Evolutionary conservation across 805 yeast species (phyloP).

Genomic region (Saturnispora quitensis): DNA sequence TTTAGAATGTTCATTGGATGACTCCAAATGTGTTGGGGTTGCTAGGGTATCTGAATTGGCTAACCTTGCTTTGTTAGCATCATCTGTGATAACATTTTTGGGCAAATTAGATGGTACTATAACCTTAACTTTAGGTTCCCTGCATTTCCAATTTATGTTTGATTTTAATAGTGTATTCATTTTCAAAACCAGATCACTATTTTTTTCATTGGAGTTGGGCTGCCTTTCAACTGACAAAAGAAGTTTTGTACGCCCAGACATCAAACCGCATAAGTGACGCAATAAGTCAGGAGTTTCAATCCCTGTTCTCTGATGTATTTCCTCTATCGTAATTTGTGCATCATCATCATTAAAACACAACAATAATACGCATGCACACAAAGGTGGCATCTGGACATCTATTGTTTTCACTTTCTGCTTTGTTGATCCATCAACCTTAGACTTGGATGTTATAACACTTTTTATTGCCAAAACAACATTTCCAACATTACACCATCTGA

Average conservation of each 20-base stretch:
- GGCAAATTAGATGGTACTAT: slow-evolving; percentile 7
- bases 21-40: slow-evolving; percentile 31
- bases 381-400: slow-evolving; percentile 54
- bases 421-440: slow-evolving; percentile 1
- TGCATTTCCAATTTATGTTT: slow-evolving; percentile 6
- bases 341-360: slow-evolving; percentile 54
- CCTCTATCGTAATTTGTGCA: slow-evolving; percentile 38
- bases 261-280: slow-evolving; percentile 48
- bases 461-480: not conserved
- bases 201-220: not conserved
- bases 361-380: slow-evolving; percentile 69
- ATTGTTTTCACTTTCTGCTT: not conserved
- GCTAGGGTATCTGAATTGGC: not conserved
- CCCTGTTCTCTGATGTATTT: slow-evolving; percentile 55
- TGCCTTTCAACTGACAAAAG: not conserved
- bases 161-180: not conserved
- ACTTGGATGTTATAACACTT: not conserved
- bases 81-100: not conserved
- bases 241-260: slow-evolving; percentile 20
- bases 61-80: not conserved
- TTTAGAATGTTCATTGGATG: slow-evolving; percentile 42
- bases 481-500: slow-evolving; percentile 43
- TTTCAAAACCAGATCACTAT: not conserved
- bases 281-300: slow-evolving; percentile 67
- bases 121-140: slow-evolving; percentile 4